Percentiles rank a stretch among this genome's conserved stretches.
Conservation (phyloP, 2,329 filamentous ascomycete species). For the Paracorniculantispora psalliotae region DNA sequence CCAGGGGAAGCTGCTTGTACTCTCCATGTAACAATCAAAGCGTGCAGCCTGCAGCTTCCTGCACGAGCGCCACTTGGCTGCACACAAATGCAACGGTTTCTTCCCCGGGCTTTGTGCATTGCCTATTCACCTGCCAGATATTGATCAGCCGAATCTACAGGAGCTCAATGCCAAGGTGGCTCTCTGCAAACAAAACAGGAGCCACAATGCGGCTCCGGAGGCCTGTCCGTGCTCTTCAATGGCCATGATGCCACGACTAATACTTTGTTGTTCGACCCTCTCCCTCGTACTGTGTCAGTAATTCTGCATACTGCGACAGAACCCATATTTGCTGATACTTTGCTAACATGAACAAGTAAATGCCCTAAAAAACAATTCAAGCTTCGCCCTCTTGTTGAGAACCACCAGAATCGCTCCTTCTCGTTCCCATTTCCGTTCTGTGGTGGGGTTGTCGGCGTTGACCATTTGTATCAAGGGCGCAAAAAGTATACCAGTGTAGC, state of each 20-base stretch:
- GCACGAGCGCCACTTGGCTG: background rate
- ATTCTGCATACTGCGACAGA: background rate
- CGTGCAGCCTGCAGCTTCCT: background rate
- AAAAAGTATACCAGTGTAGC: background rate
- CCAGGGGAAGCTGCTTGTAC: background rate
- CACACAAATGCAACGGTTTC: background rate
- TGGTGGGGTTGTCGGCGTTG: background rate
- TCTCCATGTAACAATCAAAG: background rate
- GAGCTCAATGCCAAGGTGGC: background rate
- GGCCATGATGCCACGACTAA: background rate
- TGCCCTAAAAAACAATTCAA: no score
- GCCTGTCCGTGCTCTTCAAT: background rate
- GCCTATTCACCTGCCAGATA: background rate
- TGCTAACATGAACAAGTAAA: no score
- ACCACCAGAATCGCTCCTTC: background rate
- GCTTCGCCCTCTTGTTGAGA: no score
- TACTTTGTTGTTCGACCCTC: background rate
- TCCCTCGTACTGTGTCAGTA: background rate
- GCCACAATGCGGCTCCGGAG: background rate
- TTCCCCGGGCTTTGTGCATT: background rate
- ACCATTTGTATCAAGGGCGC: background rate
- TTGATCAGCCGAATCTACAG: background rate
- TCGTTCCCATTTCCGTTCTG: background rate
- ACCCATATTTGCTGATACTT: background rate
- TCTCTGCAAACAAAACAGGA: background rate